phyloP scores from a whole-genome alignment of 768 basidiomycete genomes.

The Cystofilobasidium macerans region DNA sequence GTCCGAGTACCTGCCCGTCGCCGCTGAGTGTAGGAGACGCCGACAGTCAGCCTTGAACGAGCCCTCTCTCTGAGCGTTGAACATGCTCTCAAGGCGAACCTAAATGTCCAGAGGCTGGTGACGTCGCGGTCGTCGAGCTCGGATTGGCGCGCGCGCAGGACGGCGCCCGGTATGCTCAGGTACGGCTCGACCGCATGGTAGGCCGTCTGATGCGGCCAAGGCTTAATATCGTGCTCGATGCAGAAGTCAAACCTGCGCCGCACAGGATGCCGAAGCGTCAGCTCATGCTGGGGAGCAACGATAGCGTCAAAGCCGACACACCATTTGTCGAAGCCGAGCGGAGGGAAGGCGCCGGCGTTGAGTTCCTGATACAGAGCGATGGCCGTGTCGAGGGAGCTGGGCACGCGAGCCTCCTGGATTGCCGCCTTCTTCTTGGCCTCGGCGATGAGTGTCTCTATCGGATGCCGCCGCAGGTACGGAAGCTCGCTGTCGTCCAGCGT shows the following conservation, averaged over 20 bases:
- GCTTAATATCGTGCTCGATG: constrained; percentile 9
- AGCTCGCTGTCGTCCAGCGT: constrained; percentile 6
- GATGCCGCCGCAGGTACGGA: background rate
- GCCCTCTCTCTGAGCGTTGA: background rate
- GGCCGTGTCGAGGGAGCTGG: background rate
- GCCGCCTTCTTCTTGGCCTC: constrained; percentile 14
- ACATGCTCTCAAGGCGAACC: background rate
- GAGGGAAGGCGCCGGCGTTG: constrained; percentile 13
- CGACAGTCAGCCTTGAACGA: background rate
- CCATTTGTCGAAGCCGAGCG: constrained; percentile 17
- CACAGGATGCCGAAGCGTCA: too few relatives aligned
- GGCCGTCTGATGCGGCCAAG: constrained; percentile 20
- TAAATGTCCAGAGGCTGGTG: constrained; percentile 9
- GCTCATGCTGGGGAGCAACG: background rate
- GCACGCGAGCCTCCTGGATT: constrained; percentile 8
- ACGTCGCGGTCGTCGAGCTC: constrained; percentile 13
- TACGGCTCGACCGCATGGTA: constrained; percentile 17
- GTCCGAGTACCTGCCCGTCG: background rate
- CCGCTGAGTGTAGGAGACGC: background rate
- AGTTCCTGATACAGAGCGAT: constrained; percentile 15
- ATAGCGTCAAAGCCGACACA: background rate
- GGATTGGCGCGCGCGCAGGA: background rate
- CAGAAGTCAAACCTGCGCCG: constrained; percentile 21
- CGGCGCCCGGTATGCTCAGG: constrained; percentile 9
- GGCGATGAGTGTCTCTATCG: constrained; percentile 10